Conservation (phyloP, 495 filamentous ascomycete genomes). For the Pyronema domesticum region DNA sequence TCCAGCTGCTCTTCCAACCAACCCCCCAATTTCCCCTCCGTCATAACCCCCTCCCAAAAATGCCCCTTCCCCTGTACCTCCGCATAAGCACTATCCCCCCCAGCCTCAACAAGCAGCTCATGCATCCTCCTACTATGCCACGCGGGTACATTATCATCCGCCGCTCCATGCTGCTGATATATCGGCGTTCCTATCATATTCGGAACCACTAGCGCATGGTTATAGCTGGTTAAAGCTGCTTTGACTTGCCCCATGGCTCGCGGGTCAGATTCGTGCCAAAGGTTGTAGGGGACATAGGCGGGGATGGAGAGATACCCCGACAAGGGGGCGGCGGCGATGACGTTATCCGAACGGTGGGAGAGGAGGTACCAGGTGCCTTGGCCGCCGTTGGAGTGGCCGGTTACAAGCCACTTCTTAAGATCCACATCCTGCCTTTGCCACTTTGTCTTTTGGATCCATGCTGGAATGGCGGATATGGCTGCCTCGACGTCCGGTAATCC, state of each 20-base stretch:
- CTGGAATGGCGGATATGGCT: constrained; percentile 31
- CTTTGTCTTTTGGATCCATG: constrained; percentile 32
- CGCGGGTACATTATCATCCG: constrained; percentile 41
- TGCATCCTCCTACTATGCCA: constrained; percentile 40
- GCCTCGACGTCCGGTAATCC: constrained; percentile 40
- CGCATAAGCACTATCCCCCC: constrained; percentile 30
- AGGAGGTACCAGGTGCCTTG: constrained; percentile 42
- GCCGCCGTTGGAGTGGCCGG: constrained; percentile 43
- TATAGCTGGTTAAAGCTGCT: constrained; percentile 33
- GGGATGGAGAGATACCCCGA: constrained; percentile 44
- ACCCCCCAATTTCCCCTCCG: constrained; percentile 7
- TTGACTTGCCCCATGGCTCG: constrained; percentile 29
- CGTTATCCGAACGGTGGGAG: constrained; percentile 36
- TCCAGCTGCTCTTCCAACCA: constrained; percentile 17
- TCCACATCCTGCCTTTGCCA: constrained; percentile 35
- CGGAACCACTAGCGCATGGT: constrained; percentile 35
- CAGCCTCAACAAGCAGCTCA: constrained; percentile 29
- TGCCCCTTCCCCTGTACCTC: constrained; percentile 36
- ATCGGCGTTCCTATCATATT: constrained; percentile 39
- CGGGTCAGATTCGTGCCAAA: constrained; percentile 39
- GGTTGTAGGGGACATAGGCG: constrained; percentile 41
- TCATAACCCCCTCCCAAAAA: constrained; percentile 33
- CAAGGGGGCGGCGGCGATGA: constrained; percentile 38
- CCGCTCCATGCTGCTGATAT: constrained; percentile 37
- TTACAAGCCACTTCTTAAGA: constrained; percentile 34